A percentile compares a stretch with the other conserved stretches of the same genome.
These are phyloP conservation scores for Austroboletus sp. DNA, from an alignment of 1,284 basidiomycete genomes.

Conservation along the genomic window DNA sequence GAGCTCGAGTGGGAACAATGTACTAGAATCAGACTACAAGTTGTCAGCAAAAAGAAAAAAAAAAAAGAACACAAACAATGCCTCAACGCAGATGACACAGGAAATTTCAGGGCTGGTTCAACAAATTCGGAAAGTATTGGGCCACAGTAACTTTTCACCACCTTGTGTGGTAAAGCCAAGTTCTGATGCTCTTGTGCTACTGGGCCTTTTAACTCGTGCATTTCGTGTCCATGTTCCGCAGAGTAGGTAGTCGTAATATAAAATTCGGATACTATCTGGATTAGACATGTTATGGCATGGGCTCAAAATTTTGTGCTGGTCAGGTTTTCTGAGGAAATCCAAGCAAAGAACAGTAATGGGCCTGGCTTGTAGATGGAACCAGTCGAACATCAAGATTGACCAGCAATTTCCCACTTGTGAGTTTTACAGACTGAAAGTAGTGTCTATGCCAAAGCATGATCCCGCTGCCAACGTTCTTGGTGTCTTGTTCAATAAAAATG, in stretches of 20 bases:
- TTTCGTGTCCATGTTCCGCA: slow-evolving; percentile 33
- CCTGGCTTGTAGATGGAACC: slow-evolving; percentile 65
- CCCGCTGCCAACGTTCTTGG: slow-evolving; percentile 58
- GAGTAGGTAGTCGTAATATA: slow-evolving; percentile 43
- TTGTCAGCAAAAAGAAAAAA: background rate
- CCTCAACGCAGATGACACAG: slow-evolving; percentile 59
- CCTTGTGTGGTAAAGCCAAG: slow-evolving; percentile 50
- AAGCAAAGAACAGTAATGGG: slow-evolving; percentile 47
- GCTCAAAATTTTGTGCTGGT: slow-evolving; percentile 38
- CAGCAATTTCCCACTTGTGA: slow-evolving; percentile 57
- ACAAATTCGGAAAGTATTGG: slow-evolving; percentile 50
- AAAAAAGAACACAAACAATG: slow-evolving; percentile 19
- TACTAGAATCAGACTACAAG: slow-evolving; percentile 55
- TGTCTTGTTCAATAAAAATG: slow-evolving; percentile 67
- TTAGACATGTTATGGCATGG: slow-evolving; percentile 45
- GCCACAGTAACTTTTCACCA: slow-evolving; percentile 52
- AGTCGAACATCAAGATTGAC: slow-evolving; percentile 76
- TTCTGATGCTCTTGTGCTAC: slow-evolving; percentile 42
- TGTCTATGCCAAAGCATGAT: slow-evolving; percentile 68
- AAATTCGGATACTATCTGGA: slow-evolving; percentile 57
- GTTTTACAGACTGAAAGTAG: slow-evolving; percentile 71
- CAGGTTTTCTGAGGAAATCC: slow-evolving; percentile 43
- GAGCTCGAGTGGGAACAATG: slow-evolving; percentile 63
- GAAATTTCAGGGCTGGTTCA: slow-evolving; percentile 49
- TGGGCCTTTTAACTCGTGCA: slow-evolving; percentile 51